These are phyloP conservation scores for Paramecium primaurelia DNA, from an alignment of 73 alveolate species.

Conservation along the genomic window DNA sequence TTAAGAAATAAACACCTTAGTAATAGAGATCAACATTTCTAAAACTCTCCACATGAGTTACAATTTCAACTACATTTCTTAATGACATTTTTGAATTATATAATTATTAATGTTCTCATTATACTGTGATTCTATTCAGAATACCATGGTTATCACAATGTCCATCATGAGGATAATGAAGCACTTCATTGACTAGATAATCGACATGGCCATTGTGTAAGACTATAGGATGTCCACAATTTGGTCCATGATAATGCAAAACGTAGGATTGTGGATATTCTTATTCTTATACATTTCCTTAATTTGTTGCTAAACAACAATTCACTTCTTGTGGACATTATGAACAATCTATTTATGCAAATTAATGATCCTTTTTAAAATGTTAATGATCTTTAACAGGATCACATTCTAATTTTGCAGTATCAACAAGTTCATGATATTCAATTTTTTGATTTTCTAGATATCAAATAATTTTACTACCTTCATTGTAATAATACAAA, in stretches of 20 bases:
- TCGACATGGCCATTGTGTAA: constrained; percentile 34
- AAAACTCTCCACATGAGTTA: constrained; percentile 61
- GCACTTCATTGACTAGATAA: constrained; percentile 28
- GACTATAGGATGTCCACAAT: constrained; percentile 44
- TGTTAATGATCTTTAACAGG: constrained; percentile 26
- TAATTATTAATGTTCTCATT: background rate
- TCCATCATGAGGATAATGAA: constrained; percentile 41
- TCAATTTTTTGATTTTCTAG: constrained; percentile 50
- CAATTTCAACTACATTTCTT: constrained; percentile 62
- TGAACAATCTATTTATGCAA: constrained; percentile 14
- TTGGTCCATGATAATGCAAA: constrained; percentile 42
- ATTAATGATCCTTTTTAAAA: background rate
- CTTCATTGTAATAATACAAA: constrained; percentile 50
- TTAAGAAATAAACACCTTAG: constrained; percentile 54
- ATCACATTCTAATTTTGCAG: background rate
- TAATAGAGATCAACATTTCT: constrained; percentile 66
- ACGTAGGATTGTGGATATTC: background rate
- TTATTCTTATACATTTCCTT: background rate
- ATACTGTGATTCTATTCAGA: constrained; percentile 32
- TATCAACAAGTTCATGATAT: constrained; percentile 44
- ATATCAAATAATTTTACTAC: background rate
- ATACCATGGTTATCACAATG: constrained; percentile 47
- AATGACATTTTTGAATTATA: constrained; percentile 56
- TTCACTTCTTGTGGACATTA: background rate
- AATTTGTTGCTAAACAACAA: background rate